Conservation (phyloP, 2,329 filamentous ascomycete species). For the Colletotrichum zoysiae region DNA sequence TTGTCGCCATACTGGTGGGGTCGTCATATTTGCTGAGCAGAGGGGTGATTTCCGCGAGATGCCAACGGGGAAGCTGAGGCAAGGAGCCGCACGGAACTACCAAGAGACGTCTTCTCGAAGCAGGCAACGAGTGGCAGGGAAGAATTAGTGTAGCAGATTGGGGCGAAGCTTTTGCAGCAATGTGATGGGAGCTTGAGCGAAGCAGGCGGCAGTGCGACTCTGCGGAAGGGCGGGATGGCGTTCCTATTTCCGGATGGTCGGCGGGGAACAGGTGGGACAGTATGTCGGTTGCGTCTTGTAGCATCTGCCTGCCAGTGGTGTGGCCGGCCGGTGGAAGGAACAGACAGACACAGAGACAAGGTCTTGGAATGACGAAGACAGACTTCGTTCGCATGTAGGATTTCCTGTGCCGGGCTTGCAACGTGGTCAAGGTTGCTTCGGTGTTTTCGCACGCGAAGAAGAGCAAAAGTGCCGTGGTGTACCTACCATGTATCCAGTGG, state of each 20-base stretch:
- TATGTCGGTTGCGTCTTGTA: neutral
- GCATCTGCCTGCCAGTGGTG: neutral
- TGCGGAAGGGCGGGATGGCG: neutral
- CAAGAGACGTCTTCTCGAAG: neutral
- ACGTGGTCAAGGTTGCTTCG: slow-evolving; percentile 10
- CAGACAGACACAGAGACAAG: neutral
- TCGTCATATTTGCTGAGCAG: slow-evolving; percentile 47
- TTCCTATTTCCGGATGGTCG: neutral
- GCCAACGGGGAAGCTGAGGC: neutral
- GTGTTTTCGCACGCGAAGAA: slow-evolving; percentile 1
- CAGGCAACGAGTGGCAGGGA: neutral
- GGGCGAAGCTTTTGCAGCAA: slow-evolving; percentile 12
- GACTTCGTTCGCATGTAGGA: neutral
- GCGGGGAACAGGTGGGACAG: no score
- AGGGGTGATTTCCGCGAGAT: neutral
- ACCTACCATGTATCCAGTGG: neutral
- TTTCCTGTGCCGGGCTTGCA: neutral
- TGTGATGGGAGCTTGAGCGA: neutral
- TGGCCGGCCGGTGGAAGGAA: neutral
- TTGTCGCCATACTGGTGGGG: slow-evolving; percentile 59
- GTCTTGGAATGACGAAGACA: neutral
- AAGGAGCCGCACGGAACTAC: neutral
- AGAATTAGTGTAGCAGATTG: neutral
- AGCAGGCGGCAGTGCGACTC: slow-evolving; percentile 14
- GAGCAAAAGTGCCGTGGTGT: neutral